Base-by-base conservation (phyloP, 2,329 filamentous ascomycete species). In the Aspergillus sp. region DNA sequence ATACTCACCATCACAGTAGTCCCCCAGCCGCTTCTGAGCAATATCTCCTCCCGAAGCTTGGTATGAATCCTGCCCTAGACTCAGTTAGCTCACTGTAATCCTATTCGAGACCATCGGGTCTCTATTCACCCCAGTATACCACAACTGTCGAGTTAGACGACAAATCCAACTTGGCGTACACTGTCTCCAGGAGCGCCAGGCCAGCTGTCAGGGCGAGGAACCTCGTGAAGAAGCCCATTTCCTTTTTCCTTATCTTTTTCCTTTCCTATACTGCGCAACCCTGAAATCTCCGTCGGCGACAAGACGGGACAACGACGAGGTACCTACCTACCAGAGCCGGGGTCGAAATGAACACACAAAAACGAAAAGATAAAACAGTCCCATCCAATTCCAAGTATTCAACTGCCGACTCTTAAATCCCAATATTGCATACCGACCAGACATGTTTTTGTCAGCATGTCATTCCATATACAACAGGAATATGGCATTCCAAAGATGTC, bases 41-140 rank as follows among this genome's bases (percentile, higher is more conserved):
- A 74, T 62, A 7, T 73, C 62, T 3, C 79, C 79, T 3, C 79
- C 79, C 17, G 66, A 71, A 3, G 75, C 76, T 57, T 79, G 75
- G 9, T 76, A 80, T 0, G 86, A 89, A 68, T 89, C 89, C 67
- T 89, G 87, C 76, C 86, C 69, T 73, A 6, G 11, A 48, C 7
- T 30, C 4, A 47, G 20, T 32, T 30, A 53, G 39, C 5, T 49
- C 22, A 43, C 6, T n/a, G 32, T 24, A 13, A 5, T 3, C n/a
- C 34, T 17, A 34, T 22, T 13, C n/a, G 4, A 5, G 8, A 3
- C 2, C 5, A 15, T 0, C 9, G 17, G 15, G 39, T 18, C 34
- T n/a, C 15, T 30, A 59, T 64, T 48, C 60, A 75, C 73, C 87
- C 87, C 87, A 90, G 70, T 90, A 90, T 2, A 89, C 78, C 24